phyloP scores from a whole-genome alignment of 768 basidiomycete genomes.

The Tremella yokohamensis region DNA sequence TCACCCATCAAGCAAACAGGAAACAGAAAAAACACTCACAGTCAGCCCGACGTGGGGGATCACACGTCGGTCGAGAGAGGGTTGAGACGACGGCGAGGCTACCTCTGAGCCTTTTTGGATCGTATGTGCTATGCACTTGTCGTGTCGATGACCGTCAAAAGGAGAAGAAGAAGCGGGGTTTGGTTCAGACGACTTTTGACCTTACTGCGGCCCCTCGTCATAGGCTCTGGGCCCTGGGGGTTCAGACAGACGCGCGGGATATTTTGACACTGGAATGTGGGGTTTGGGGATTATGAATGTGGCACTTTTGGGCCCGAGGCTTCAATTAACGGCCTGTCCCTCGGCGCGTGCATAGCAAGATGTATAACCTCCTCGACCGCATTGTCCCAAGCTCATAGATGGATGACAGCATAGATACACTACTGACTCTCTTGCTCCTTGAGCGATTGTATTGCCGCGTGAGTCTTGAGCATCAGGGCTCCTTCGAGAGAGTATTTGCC shows the following conservation, averaged over 20 bases:
- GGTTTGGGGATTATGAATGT: neutral
- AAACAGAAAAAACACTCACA: constrained; percentile 20
- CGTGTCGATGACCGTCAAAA: constrained; percentile 6
- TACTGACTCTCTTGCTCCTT: constrained; percentile 23
- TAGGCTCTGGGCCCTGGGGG: neutral
- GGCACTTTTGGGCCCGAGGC: neutral
- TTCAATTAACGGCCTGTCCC: neutral
- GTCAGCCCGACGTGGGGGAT: constrained; percentile 33
- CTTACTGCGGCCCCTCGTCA: neutral
- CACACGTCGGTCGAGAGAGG: constrained; percentile 39
- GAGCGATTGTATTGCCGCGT: constrained; percentile 43
- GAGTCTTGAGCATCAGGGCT: constrained; percentile 48
- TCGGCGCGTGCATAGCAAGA: too few relatives aligned
- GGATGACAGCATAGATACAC: too few relatives aligned
- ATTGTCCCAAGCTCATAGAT: too few relatives aligned
- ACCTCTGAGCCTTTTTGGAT: constrained; percentile 3
- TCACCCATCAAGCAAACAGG: neutral
- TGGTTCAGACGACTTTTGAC: neutral
- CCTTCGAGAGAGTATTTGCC: constrained; percentile 51
- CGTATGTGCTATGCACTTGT: neutral
- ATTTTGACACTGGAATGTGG: too few relatives aligned
- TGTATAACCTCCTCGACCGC: too few relatives aligned
- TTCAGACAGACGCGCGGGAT: neutral
- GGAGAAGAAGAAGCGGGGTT: constrained; percentile 3
- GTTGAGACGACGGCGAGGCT: constrained; percentile 37